A percentile compares a stretch with the other conserved stretches of the same genome.
Evolutionary conservation across 1,284 basidiomycete genomes (phyloP).

Genomic region (Tilletiaria anomala): DNA sequence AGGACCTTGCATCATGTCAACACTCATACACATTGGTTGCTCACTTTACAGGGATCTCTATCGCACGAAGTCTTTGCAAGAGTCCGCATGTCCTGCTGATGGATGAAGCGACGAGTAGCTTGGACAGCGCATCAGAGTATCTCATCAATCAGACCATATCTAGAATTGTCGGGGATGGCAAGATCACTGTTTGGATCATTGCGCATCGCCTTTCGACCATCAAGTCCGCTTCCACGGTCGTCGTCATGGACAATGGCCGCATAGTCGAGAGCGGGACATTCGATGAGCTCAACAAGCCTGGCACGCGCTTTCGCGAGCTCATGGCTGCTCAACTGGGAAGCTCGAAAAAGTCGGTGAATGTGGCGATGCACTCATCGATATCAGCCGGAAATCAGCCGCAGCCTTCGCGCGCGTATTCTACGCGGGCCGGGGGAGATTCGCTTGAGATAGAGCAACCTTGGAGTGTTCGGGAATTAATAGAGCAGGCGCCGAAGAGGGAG

Average conservation of each 20-base stretch:
- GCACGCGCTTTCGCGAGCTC: slow-evolving; percentile 22
- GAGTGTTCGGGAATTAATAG: no score
- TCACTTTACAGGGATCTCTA: slow-evolving; percentile 32
- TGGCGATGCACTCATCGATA: no score
- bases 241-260: slow-evolving; percentile 43
- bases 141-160: slow-evolving; percentile 43
- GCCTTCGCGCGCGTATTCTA: no score
- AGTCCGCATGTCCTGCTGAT: slow-evolving; percentile 9
- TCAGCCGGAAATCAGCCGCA: no score
- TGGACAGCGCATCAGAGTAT: slow-evolving; percentile 42
- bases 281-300: slow-evolving; percentile 40
- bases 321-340: slow-evolving; percentile 33
- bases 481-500: no score
- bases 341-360: no score
- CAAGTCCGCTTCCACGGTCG: slow-evolving; percentile 43
- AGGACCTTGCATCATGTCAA: no score
- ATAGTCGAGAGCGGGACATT: slow-evolving; percentile 44
- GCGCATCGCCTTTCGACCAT: slow-evolving; percentile 45
- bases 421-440: no score
- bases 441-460: no score
- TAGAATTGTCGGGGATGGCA: slow-evolving; percentile 41
- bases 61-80: slow-evolving; percentile 2
- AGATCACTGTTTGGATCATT: slow-evolving; percentile 45
- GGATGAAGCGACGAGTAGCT: slow-evolving; percentile 39
- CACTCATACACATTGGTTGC: no score